Evolutionary conservation across 495 filamentous ascomycete species (phyloP), one percentile per base, ranked within the genome.

Genomic region (Tricharina praecox): DNA sequence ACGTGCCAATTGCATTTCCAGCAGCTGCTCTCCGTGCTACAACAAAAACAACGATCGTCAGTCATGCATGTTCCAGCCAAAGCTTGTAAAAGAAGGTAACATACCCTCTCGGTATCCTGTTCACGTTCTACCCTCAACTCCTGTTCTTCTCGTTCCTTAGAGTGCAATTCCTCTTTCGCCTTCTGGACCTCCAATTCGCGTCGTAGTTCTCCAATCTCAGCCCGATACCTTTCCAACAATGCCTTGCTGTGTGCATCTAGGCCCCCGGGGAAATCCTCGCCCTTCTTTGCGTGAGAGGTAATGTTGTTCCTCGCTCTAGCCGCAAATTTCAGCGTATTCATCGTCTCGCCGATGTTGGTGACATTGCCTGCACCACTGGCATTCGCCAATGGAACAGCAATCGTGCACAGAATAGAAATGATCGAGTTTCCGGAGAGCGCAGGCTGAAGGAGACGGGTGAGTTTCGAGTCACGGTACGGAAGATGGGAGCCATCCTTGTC

Each of bases 241-340:
- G 88, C 85, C 36, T 85, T 75, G 32, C 84, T 86, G 4, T 81
- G 83, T 2, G 83, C 77, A 64, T 93, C 86, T 8, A 75, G 78
- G 11, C 75, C 81, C 39, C 68, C 67, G 9, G 81, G 76, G 33
- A 90, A 69, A 53, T 94, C 88, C 55, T 97, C 92, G 16, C 84
- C 85, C 60, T 78, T 81, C 71, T 94, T 95, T 9, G 90, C 90
- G 64, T 95, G 90, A 54, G 86, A 94, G 54, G 95, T 79, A 61
- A 97, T 95, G 58, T 81, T 96, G 62, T 97, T 97, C 69, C 90
- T 93, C 32, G 90, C 90, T 47, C 92, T 75, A 4, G 90, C 85
- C 10, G 90, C 90, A 62, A 97, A 97, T 56, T 97, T 96, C 44
- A 97, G 68, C 0, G 90, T 97, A 62, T 94, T 95, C 53, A 97